phyloP scores from a whole-genome alignment of 2,329 filamentous ascomycete species.

The Leptographium wingfieldii region DNA sequence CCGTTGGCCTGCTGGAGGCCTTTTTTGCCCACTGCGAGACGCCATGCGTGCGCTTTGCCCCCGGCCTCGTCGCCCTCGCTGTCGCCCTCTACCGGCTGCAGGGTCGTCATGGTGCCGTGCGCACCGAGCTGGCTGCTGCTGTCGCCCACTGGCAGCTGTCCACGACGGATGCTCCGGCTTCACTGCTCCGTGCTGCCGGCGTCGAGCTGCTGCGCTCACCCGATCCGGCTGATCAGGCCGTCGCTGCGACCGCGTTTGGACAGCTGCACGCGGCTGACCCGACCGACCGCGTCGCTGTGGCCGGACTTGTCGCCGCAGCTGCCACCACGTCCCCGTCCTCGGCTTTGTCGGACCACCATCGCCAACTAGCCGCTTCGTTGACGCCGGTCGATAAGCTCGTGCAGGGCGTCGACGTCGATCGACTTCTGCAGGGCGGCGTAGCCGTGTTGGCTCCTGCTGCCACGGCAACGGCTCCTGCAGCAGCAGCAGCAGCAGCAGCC shows the following conservation, averaged over 20 bases:
- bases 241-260: conserved; percentile 69
- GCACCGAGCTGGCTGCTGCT: conserved; percentile 63
- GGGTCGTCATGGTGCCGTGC: conserved; percentile 59
- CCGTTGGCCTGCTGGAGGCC: conserved; percentile 60
- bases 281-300: conserved; percentile 57
- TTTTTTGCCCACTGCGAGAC: conserved; percentile 63
- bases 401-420: conserved; percentile 44
- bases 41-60: conserved; percentile 58
- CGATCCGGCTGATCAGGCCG: conserved; percentile 50
- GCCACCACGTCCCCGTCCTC: neutral
- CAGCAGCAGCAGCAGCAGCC: conserved; percentile 24
- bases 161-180: conserved; percentile 25
- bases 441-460: conserved; percentile 31
- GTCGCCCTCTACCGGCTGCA: conserved; percentile 69
- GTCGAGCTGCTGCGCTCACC: conserved; percentile 68
- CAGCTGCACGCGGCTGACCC: conserved; percentile 53
- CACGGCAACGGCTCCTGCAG: conserved; percentile 27
- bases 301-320: conserved; percentile 69
- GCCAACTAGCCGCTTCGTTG: conserved; percentile 16
- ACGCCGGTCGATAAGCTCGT: conserved; percentile 43
- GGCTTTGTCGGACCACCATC: neutral
- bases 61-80: conserved; percentile 69
- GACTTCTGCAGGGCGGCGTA: conserved; percentile 55
- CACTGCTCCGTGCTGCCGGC: conserved; percentile 72
- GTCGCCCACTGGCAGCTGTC: conserved; percentile 61